A percentile compares a stretch with the other conserved stretches of the same genome.
phyloP scores from a whole-genome alignment of 2,329 filamentous ascomycete genomes.

The Escovopsis weberi region DNA sequence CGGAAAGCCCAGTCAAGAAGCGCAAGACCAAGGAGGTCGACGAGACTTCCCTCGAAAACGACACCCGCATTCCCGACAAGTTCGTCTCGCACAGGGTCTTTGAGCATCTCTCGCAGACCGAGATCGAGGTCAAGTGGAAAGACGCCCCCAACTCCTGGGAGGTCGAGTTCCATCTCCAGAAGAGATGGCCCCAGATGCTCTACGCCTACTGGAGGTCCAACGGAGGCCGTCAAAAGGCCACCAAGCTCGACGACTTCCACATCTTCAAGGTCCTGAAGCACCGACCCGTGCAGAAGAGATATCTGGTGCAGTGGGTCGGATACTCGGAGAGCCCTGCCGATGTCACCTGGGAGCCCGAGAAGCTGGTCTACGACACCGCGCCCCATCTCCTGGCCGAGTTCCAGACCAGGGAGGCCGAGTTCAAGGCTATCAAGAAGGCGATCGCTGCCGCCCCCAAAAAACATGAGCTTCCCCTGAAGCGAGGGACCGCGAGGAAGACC shows the following conservation, averaged over 20 bases:
- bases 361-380: background rate
- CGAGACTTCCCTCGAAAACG: too few species aligned
- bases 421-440: too few species aligned
- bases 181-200: background rate
- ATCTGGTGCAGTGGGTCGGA: slow-evolving; percentile 1
- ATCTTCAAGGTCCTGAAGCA: background rate
- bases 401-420: background rate
- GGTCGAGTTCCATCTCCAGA: background rate
- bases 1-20: too few species aligned
- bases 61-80: too few species aligned
- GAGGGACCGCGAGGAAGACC: too few species aligned
- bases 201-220: background rate
- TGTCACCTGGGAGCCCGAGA: background rate
- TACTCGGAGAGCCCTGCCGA: background rate
- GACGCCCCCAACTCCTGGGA: background rate
- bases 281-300: background rate
- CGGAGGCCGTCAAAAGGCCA: background rate
- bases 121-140: background rate
- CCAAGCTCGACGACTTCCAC: background rate
- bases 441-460: too few species aligned
- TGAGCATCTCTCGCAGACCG: background rate
- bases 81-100: too few species aligned
- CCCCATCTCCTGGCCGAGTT: background rate
- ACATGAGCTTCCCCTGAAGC: too few species aligned
- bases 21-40: too few species aligned